Evolutionary conservation across 768 basidiomycete genomes (phyloP), one percentile per base, ranked within the genome.

Genomic region (Hygrophorus pudorinus): DNA sequence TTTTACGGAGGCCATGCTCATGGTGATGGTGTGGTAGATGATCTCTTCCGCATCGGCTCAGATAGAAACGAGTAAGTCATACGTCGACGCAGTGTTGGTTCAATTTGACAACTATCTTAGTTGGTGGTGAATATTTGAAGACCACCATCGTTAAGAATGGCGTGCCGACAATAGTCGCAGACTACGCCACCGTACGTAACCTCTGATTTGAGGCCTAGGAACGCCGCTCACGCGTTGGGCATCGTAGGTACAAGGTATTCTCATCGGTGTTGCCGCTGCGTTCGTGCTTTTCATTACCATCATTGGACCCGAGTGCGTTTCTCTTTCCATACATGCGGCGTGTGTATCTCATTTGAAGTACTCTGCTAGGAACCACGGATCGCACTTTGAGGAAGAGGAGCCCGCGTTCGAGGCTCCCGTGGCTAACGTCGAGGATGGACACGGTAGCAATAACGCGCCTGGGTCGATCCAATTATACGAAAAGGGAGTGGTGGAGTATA

Each of bases 331-430:
- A 10, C 7, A 2, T 39, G 6, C 2, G 9, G 35, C 30, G 28
- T 16, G 18, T n/a, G 13, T 39, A n/a, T 38, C 27, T 16, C 27
- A 6, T 21, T 5, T 18, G 18, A 11, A 6, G n/a, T 42, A 41
- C 21, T 11, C 13, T 3, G 7, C n/a, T 45, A 81, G 79, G 57
- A 79, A 84, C 47, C 84, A 85, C 52, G 76, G 80, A 7, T 69
- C 77, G 8, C 86, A 84, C 63, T 97, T 94, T 55, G 92, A 97
- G 67, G 74, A 83, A 49, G 73, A 79, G 54, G 83, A 81, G 60
- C 59, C 79, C 2, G 90, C 87, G 1, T 85, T 84, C 62, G 84
- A 92, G 56, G 72, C n/a, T n/a, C n/a, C n/a, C n/a, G n/a, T n/a
- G n/a, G n/a, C n/a, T n/a, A n/a, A n/a, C n/a, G n/a, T n/a, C n/a